Evolutionary conservation across 148 eudicot species (phyloP), one percentile per base, ranked within the genome.

Genomic region (Dianthus caryophyllus): DNA sequence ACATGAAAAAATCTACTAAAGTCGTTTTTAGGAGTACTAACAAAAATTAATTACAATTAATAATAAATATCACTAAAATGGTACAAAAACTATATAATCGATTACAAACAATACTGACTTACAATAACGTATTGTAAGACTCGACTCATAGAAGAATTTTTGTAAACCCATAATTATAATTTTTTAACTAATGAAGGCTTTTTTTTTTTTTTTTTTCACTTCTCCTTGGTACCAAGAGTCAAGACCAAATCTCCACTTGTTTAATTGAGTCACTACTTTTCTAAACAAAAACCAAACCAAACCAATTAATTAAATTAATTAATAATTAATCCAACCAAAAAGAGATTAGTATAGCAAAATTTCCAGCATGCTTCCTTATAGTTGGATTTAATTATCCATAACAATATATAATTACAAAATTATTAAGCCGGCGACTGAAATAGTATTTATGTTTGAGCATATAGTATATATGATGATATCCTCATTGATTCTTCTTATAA

Each of bases 191-290:
- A n/a, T n/a, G n/a, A n/a, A n/a, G n/a, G n/a, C n/a, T n/a, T n/a
- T n/a, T n/a, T n/a, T n/a, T n/a, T n/a, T n/a, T n/a, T n/a, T n/a
- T n/a, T n/a, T 26, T 16, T 13, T 11, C 52, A 36, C 31, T 41
- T n/a, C 36, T 72, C 24, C 26, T 20, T 31, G 36, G 54, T 74
- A 51, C 74, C 69, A 64, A 69, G 70, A 65, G 68, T 82, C 77
- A 78, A 75, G 80, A 67, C 65, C 77, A 80, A 81, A 78, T 79
- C 78, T 60, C 67, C 65, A 6, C 21, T 70, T 63, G 66, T 33
- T 76, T 67, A 73, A 71, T 73, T 51, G 64, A 46, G 74, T 60
- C 67, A 55, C 30, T 63, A 51, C 54, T 78, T 69, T 73, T 67
- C 71, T 21, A n/a, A n/a, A n/a, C n/a, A n/a, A 33, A 33, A 33